Base-by-base conservation (phyloP, 208 protist genomes). In the Sergeia podlipaevii region DNA sequence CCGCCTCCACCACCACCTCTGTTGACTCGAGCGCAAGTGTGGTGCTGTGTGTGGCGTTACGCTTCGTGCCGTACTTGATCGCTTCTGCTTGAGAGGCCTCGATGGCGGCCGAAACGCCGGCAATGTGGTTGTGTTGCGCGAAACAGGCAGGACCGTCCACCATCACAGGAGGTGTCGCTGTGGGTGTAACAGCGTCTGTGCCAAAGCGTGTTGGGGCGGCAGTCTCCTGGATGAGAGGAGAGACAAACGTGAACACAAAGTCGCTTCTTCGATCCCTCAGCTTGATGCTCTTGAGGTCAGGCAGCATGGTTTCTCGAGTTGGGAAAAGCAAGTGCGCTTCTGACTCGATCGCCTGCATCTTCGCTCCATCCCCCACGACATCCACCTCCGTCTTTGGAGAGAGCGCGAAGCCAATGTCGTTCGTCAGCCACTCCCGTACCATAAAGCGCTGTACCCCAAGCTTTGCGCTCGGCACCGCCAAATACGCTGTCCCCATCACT, bases 401-500 rank as follows among this genome's bases (percentile, higher is more conserved):
- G 13, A 79, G 29, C 23, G 52, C 33, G 27, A 77, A 70, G 53
- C 67, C 74, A 13, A 91, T 62, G 39, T 72, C 60, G 42, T 72
- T 76, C 21, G 57, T 80, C 42, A 83, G 33, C 54, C 65, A 69
- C 66, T 86, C 78, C 15, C 64, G 57, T 24, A 85, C 56, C 4
- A 17, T 15, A 27, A 78, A 68, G 4, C 55, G 29, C 0, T 38
- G 60, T 15, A 57, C 4, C 15, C 33, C 2, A n/a, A 70, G 37
- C 23, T 44, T 47, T 0, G 69, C 60, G 26, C 49, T 26, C 24
- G 53, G 36, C 10, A 76, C 79, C 11, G 61, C 75, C 13, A 92
- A 66, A 21, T 80, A 57, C 36, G 77, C 65, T 6, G 87, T 69
- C 7, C 89, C 89, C 30, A 89, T 26, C 24, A 81, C 89, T 1